Evolutionary conservation across 768 basidiomycete species (phyloP), one percentile per base, ranked within the genome.

Genomic region (Hygrophorus russula): DNA sequence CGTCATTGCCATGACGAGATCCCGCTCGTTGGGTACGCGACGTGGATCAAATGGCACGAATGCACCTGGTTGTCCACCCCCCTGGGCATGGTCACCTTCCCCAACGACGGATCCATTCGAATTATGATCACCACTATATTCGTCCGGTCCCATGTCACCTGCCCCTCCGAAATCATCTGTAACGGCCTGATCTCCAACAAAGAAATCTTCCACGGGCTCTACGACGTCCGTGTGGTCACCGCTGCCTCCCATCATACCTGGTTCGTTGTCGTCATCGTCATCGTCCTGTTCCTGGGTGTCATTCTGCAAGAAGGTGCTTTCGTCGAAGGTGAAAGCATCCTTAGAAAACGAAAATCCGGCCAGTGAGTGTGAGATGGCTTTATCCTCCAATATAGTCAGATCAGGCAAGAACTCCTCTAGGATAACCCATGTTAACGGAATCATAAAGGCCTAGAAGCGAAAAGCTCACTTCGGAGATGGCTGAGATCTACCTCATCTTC

Each of bases 41-140:
- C 85, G 71, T 6, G 92, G 92, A 59, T 97, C 92, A 56, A 94
- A 99, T 1, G 86, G 79, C 10, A 80, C 75, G 46, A 77, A 76
- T 5, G 65, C 64, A 2, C 74, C 81, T 2, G 65, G 60, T 2
- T 59, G 56, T 4, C 61, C 64, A 27, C 55, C 61, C 36, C 53
- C 53, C 19, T 66, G 70, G 15, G 55, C 67, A 19, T 60, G 62
- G 28, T 66, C 69, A 5, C 58, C 67, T 7, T 63, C 59, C 15
- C 63, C 64, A 10, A 60, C 70, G 19, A 67, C 69, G 14, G 74
- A 76, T 1, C 65, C 72, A 39, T 64, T 66, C 0, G 65, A 68
- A 13, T 60, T 64, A 29, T 68, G 68, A 27, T 55, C 56, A 13
- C 50, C 56, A 2, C 55, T 54, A 47, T 55, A 55, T 39, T 49